These are phyloP conservation scores for Eucalyptus viminalis DNA, from an alignment of 345 rosid genomes.

Conservation along the genomic window DNA sequence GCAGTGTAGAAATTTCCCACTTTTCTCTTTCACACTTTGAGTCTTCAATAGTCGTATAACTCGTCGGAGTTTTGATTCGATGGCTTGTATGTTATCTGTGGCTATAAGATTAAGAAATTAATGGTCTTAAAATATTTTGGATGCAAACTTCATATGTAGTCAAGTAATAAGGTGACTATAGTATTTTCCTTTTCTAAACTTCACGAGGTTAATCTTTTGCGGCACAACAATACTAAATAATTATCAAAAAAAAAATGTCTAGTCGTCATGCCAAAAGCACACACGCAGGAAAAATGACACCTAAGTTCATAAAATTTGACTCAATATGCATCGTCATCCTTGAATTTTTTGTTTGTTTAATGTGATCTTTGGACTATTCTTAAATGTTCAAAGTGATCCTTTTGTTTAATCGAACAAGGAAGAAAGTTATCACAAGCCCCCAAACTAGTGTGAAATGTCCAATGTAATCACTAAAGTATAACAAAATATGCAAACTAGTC, in stretches of 20 bases:
- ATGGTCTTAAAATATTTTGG: neutral
- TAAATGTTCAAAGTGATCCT: no score
- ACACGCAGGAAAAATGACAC: neutral
- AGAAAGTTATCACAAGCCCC: no score
- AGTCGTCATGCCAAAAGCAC: neutral
- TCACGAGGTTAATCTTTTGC: no score
- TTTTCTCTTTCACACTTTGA: neutral
- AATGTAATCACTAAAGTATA: no score
- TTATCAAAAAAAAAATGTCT: neutral
- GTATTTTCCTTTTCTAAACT: no score
- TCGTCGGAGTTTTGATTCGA: neutral
- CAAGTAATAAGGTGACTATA: no score
- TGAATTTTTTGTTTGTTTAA: no score
- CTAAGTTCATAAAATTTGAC: neutral
- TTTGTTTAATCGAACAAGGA: no score
- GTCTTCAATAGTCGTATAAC: rapidly evolving
- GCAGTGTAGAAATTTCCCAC: neutral
- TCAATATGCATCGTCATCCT: neutral
- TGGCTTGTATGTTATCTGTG: no score
- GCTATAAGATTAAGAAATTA: neutral
- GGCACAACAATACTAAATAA: neutral
- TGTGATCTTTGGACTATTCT: no score
- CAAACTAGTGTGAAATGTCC: no score
- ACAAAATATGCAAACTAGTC: no score
- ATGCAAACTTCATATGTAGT: neutral